Evolutionary conservation across 1,139 yeast species (phyloP).

Genomic region (Trichomonascaceae sp.): DNA sequence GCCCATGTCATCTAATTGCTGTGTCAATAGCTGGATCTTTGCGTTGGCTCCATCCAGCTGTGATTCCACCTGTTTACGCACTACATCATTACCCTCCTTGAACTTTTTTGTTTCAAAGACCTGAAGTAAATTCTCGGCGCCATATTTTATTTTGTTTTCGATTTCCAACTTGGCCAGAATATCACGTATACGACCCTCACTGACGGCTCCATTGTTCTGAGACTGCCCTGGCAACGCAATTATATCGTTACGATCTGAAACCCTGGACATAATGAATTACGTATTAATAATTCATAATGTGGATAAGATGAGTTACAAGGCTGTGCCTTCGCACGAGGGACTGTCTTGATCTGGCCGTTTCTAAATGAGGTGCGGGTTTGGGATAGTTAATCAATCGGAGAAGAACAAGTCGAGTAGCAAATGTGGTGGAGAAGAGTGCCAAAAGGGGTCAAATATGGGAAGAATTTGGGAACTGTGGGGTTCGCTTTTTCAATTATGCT

Average conservation of each 20-base stretch:
- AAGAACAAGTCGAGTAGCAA: neutral
- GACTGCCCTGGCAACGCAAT: constrained; percentile 17
- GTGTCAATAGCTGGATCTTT: constrained; percentile 30
- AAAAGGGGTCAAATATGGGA: neutral
- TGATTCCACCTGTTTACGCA: constrained; percentile 30
- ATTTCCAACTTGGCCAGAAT: constrained; percentile 33
- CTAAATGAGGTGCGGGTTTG: neutral
- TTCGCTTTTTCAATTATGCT: too few relatives aligned
- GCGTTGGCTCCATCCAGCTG: constrained; percentile 37
- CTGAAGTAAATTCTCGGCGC: constrained; percentile 37
- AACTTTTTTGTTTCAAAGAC: constrained; percentile 25
- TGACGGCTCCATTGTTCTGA: constrained; percentile 11
- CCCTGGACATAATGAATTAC: constrained; percentile 9
- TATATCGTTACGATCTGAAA: constrained; percentile 17
- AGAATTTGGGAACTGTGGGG: neutral
- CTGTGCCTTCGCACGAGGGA: neutral
- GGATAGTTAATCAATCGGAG: neutral
- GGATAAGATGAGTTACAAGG: neutral
- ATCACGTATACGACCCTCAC: constrained; percentile 24
- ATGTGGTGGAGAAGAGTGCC: neutral
- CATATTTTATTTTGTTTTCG: constrained; percentile 37
- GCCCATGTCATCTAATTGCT: constrained; percentile 30
- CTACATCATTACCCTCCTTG: constrained; percentile 25
- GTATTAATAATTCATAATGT: neutral
- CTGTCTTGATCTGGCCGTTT: neutral